A percentile compares a stretch with the other conserved stretches of the same genome.
These are phyloP conservation scores for Rhodotorula sp. DNA, from an alignment of 1,284 basidiomycete species.

Conservation along the genomic window DNA sequence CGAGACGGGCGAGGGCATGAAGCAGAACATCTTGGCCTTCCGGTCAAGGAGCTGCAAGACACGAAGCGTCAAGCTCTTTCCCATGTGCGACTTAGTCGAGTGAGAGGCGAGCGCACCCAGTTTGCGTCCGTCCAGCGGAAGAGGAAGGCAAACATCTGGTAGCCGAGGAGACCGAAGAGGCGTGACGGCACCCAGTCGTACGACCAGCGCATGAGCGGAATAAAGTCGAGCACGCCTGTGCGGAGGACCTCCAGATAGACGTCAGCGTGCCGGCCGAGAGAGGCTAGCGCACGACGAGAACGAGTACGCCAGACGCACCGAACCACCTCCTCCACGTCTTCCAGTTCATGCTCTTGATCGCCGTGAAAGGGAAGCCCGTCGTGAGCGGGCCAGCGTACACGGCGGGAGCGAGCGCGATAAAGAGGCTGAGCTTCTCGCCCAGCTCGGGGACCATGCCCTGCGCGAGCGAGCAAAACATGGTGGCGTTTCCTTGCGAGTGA, in stretches of 20 bases:
- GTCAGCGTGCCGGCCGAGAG: too few relatives aligned
- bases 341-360: constrained; percentile 59
- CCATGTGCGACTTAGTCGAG: background rate
- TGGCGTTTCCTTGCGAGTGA: constrained; percentile 64
- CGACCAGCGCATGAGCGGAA: constrained; percentile 63
- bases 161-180: constrained; percentile 53
- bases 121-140: constrained; percentile 65
- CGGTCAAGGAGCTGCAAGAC: constrained; percentile 55
- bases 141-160: constrained; percentile 65
- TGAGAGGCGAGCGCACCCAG: constrained; percentile 54
- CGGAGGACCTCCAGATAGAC: too few relatives aligned
- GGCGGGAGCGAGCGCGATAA: constrained; percentile 63
- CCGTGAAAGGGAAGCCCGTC: constrained; percentile 61
- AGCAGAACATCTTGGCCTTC: constrained; percentile 66
- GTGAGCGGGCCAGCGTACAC: constrained; percentile 64
- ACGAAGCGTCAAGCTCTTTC: background rate
- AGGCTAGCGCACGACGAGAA: background rate
- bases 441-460: constrained; percentile 62
- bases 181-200: constrained; percentile 60
- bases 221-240: constrained; percentile 60
- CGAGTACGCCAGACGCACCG: constrained; percentile 46
- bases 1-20: constrained; percentile 63
- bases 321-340: constrained; percentile 60
- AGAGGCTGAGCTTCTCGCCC: constrained; percentile 59
- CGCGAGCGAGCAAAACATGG: constrained; percentile 54